These are phyloP conservation scores for Trichoderma brevicompactum DNA, from an alignment of 2,329 filamentous ascomycete genomes.

Conservation along the genomic window DNA sequence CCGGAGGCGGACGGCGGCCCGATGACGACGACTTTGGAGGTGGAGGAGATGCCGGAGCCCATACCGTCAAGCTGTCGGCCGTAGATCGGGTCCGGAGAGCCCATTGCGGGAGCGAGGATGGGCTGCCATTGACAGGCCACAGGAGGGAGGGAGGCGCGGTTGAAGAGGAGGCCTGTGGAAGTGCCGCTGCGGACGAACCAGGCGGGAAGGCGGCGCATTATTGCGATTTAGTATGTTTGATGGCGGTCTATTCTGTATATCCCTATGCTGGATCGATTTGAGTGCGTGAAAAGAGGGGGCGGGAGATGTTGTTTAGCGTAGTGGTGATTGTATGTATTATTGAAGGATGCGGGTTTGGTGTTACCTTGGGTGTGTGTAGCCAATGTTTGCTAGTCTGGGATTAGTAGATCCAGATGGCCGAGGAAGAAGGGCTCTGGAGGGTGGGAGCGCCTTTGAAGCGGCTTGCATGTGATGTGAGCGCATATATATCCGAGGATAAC, in stretches of 20 bases:
- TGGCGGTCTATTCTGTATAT: too few species aligned
- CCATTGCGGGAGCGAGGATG: constrained; percentile 64
- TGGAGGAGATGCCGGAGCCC: constrained; percentile 69
- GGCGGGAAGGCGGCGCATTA: constrained; percentile 43
- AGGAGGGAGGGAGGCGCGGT: constrained; percentile 45
- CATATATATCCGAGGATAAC: too few species aligned
- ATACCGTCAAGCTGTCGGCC: constrained; percentile 74
- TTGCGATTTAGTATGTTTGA: neutral
- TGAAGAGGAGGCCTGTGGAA: constrained; percentile 65
- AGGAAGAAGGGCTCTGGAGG: too few species aligned
- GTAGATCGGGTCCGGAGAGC: constrained; percentile 64
- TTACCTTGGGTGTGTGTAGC: neutral
- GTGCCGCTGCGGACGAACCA: constrained; percentile 64
- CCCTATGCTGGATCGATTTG: too few species aligned
- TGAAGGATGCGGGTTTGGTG: neutral
- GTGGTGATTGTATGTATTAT: neutral
- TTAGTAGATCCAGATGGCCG: too few species aligned
- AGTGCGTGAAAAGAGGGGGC: too few species aligned
- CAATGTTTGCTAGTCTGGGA: too few species aligned
- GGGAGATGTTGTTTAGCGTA: too few species aligned
- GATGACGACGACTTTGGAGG: constrained; percentile 73
- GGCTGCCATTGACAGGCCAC: constrained; percentile 44
- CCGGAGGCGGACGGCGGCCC: constrained; percentile 45
- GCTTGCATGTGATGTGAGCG: too few species aligned
- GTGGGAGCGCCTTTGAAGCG: too few species aligned